phyloP scores from a whole-genome alignment of 257 asterid genomes.

The Nicotiana sylvestris region DNA sequence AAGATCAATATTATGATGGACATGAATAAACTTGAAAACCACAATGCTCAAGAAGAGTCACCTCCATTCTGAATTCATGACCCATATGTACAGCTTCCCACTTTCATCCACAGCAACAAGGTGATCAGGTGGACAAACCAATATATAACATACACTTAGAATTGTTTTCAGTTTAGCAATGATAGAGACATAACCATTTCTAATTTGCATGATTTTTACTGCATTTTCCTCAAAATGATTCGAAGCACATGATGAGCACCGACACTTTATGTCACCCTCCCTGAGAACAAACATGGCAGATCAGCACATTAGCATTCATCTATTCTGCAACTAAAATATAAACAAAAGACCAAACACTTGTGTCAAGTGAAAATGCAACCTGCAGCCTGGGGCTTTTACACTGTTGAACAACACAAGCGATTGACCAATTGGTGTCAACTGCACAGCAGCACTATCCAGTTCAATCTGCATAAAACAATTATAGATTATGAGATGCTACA shows the following conservation, averaged over 20 bases:
- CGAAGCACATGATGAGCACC: constrained; percentile 61
- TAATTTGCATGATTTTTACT: constrained; percentile 64
- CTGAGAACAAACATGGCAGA: constrained; percentile 37
- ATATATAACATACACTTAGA: constrained; percentile 47
- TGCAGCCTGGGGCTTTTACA: constrained; percentile 67
- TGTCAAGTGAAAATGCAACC: constrained; percentile 38
- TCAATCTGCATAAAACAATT: constrained; percentile 45
- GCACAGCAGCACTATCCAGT: constrained; percentile 49
- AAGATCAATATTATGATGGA: background rate
- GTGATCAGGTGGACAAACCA: constrained; percentile 72
- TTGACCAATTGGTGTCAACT: constrained; percentile 69
- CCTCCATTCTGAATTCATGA: constrained; percentile 90
- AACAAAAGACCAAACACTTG: constrained; percentile 10
- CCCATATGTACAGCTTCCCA: constrained; percentile 83
- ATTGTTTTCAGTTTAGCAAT: constrained; percentile 55
- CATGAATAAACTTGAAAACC: background rate
- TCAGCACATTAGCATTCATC: constrained; percentile 17
- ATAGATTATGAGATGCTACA: constrained; percentile 14
- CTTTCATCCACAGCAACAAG: constrained; percentile 81
- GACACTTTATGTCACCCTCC: constrained; percentile 59
- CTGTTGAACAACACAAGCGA: constrained; percentile 63
- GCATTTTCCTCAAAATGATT: constrained; percentile 53
- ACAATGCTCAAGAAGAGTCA: constrained; percentile 23
- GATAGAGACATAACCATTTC: constrained; percentile 61
- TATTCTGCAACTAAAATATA: background rate